Conservation (phyloP, 2,329 filamentous ascomycete species). For the Penicillium palitans region DNA sequence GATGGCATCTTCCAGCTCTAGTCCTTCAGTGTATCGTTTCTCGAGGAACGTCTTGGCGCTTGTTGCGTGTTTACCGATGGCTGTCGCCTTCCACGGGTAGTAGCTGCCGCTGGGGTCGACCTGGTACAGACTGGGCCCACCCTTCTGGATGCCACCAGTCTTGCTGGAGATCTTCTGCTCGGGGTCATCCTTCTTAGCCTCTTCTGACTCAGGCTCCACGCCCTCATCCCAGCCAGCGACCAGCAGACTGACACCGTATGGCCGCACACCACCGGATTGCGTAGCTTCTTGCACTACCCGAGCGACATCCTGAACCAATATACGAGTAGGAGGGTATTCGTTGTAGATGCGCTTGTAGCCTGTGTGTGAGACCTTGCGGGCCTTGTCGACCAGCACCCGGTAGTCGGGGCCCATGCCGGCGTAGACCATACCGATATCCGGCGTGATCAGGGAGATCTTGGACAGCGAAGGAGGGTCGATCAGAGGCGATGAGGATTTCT, state of each 20-base stretch:
- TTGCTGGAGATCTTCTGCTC: conserved; percentile 73
- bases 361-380: conserved; percentile 96
- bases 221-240: conserved; percentile 98
- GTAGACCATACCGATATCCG: conserved; percentile 99
- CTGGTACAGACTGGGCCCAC: conserved; percentile 95
- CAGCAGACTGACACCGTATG: conserved; percentile 93
- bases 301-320: conserved; percentile 97
- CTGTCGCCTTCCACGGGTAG: conserved; percentile 99
- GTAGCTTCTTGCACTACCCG: conserved; percentile 98
- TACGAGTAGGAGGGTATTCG: conserved; percentile 98
- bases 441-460: conserved; percentile 97
- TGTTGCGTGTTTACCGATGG: conserved; percentile 97
- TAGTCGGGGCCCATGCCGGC: conserved; percentile 99
- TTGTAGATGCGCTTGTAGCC: conserved; percentile 99
- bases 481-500: conserved; percentile 97
- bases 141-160: conserved; percentile 93
- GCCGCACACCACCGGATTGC: conserved; percentile 93
- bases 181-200: conserved; percentile 56
- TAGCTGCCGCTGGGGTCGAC: conserved; percentile 99
- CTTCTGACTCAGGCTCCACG: conserved; percentile 78
- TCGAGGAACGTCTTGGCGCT: conserved; percentile 99
- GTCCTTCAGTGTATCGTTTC: conserved; percentile 95
- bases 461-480: conserved; percentile 93
- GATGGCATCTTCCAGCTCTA: conserved; percentile 97
- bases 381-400: conserved; percentile 94